Evolutionary conservation across 345 rosid species (phyloP), one percentile per base, ranked within the genome.

Genomic region (Murraya koenigii): DNA sequence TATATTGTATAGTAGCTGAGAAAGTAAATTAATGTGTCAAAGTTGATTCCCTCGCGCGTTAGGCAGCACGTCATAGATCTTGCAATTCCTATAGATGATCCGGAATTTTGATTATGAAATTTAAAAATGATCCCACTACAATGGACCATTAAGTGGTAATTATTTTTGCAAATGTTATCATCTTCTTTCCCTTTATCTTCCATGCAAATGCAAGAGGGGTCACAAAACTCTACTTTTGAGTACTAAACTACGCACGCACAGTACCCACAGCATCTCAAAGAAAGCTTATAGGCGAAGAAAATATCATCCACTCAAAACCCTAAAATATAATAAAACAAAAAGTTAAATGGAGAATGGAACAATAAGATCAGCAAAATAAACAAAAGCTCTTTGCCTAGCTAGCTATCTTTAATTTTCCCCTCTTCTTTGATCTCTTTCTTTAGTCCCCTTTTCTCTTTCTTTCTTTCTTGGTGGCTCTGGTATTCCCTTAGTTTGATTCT

Each of bases 261-360:
- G 77, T 72, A 52, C 56, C 71, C 78, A 66, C 55, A 66, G 80
- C 80, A 69, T 74, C 75, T 25, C 77, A 80, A 79, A 83, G 91
- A 79, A 89, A 86, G 80, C 89, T 92, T 90, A 84, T 70, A 68
- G 85, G 82, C 67, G 80, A 91, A 91, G 95, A 77, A 82, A 82
- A 77, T 79, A 58, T 83, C 81, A 38, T 65, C 92, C 91, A 85
- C 90, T 84, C 82, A 83, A 83, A 86, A 80, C 97, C 95, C 93
- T 88, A 88, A 89, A 77, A 66, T 73, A 84, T 85, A 89, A 83
- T 79, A 86, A 77, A 82, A 89, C 85, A 84, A 82, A 83, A 86
- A 82, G 85, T 66, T 77, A 79, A 35, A 36, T 69, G 71, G 75
- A 72, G 77, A 82, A 82, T 72, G 66, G 68, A 83, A 86, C 79